A percentile compares a stretch with the other conserved stretches of the same genome.
Conservation (phyloP, 1,284 basidiomycete species). For the Boletus austroedulis region DNA sequence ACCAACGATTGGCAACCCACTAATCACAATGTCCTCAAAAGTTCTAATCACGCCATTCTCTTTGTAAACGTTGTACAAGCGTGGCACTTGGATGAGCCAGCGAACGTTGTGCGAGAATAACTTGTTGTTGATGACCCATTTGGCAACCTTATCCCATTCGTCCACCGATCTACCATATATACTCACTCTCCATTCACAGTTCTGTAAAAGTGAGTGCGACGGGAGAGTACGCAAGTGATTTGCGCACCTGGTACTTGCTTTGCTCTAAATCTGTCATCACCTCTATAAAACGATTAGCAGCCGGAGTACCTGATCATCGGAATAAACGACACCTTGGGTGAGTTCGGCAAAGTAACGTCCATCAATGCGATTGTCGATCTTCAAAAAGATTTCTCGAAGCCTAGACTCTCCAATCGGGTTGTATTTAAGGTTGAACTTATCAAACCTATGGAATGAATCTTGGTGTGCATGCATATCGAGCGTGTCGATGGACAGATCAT, state of each 20-base stretch:
- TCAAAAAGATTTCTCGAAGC: constrained; percentile 95
- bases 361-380: constrained; percentile 93
- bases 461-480: constrained; percentile 99
- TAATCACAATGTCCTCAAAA: constrained; percentile 89
- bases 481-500: constrained; percentile 98
- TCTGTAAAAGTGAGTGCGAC: constrained; percentile 44
- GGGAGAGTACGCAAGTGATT: neutral
- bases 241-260: constrained; percentile 89
- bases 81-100: constrained; percentile 96
- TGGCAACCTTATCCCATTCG: constrained; percentile 99
- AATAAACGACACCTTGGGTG: constrained; percentile 63
- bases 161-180: constrained; percentile 81
- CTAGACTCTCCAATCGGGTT: constrained; percentile 95
- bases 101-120: constrained; percentile 95
- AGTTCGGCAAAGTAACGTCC: constrained; percentile 95
- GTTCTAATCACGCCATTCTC: constrained; percentile 80
- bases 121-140: constrained; percentile 94
- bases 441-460: constrained; percentile 96
- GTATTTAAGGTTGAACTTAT: constrained; percentile 93
- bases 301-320: neutral
- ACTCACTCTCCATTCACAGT: constrained; percentile 95
- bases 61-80: constrained; percentile 96
- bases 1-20: constrained; percentile 47
- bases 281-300: constrained; percentile 51
- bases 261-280: constrained; percentile 95